phyloP scores from a whole-genome alignment of 306 rosid genomes.

The Vicia sativa region DNA sequence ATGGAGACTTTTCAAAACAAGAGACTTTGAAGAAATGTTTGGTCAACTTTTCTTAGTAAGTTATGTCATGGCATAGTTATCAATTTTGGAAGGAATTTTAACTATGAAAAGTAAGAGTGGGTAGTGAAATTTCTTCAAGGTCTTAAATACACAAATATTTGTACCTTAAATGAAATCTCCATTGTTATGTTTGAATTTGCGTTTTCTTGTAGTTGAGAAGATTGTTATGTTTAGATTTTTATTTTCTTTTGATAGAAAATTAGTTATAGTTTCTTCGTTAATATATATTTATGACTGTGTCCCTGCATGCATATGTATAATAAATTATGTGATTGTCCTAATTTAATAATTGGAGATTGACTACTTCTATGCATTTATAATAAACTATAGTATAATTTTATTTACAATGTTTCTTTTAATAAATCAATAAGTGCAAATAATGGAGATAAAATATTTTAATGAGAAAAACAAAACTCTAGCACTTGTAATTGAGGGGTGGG shows the following conservation, averaged over 20 bases:
- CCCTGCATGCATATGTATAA: background rate
- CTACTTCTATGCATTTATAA: too few relatives aligned
- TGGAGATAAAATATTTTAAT: too few relatives aligned
- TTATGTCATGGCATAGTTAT: constrained; percentile 43
- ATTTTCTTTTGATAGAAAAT: too few relatives aligned
- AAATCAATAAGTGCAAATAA: too few relatives aligned
- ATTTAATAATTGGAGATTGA: too few relatives aligned
- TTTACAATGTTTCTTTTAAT: too few relatives aligned
- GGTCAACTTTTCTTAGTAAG: constrained; percentile 43
- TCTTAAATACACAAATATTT: background rate
- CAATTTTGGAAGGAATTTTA: constrained; percentile 38
- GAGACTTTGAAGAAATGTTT: constrained; percentile 43
- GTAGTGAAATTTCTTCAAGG: constrained; percentile 13
- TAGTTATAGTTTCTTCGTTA: too few relatives aligned
- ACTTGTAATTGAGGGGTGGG: too few relatives aligned
- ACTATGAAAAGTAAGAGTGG: constrained; percentile 40
- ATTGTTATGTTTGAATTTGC: background rate
- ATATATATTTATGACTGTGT: background rate
- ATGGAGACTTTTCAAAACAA: constrained; percentile 37
- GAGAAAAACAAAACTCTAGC: too few relatives aligned
- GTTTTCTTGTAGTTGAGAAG: background rate
- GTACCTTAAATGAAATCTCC: background rate
- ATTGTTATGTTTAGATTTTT: constrained; percentile 8
- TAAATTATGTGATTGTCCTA: background rate
- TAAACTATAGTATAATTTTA: too few relatives aligned